Conservation (phyloP, 129 eudicot genomes). For the Pittosporum tobira region DNA sequence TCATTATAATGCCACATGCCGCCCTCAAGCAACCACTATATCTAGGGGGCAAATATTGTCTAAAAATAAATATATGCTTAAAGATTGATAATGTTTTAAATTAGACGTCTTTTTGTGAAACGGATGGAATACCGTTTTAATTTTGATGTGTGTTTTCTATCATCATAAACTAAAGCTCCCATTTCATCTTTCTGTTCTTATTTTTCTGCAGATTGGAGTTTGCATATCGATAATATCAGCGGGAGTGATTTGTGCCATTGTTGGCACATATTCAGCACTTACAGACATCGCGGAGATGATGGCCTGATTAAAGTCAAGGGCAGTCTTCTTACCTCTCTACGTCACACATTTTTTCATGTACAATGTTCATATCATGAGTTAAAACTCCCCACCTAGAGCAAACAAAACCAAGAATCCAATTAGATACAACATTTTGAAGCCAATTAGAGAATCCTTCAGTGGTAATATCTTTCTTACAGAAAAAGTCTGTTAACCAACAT, state of each 20-base stretch:
- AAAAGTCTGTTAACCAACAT: not conserved
- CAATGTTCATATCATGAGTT: not conserved
- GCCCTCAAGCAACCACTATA: too few relatives aligned
- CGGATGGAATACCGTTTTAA: too few relatives aligned
- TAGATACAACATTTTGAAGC: not conserved
- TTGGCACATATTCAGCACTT: slow-evolving; percentile 56
- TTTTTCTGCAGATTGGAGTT: slow-evolving; percentile 28
- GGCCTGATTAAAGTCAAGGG: not conserved
- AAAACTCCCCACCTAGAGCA: not conserved
- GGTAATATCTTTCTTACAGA: not conserved
- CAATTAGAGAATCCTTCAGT: not conserved
- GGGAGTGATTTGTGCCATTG: slow-evolving; percentile 40
- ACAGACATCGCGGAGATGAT: slow-evolving; percentile 19
- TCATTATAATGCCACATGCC: too few relatives aligned
- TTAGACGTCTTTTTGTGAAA: too few relatives aligned
- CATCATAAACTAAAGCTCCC: not conserved
- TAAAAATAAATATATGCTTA: too few relatives aligned
- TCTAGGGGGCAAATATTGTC: too few relatives aligned
- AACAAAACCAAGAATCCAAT: not conserved
- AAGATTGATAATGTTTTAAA: too few relatives aligned
- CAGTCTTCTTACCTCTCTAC: not conserved
- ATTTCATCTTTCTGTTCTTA: not conserved
- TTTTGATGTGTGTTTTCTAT: too few relatives aligned
- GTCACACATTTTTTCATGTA: not conserved
- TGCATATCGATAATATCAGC: slow-evolving; percentile 26